Evolutionary conservation across 2,329 filamentous ascomycete genomes (phyloP).

Genomic region (Neonectria hederae): DNA sequence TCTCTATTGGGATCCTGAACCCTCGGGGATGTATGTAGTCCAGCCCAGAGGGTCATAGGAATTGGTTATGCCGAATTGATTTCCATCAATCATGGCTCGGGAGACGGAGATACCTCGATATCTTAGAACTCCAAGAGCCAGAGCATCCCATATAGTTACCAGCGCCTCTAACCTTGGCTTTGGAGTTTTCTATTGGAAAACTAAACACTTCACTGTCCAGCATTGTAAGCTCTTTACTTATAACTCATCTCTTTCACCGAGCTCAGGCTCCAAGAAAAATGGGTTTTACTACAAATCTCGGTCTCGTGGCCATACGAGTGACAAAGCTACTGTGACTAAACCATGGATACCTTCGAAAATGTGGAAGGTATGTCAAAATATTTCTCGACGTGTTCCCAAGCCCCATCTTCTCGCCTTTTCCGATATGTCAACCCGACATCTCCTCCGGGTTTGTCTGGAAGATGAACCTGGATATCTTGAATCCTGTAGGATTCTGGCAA

Average conservation of each 20-base stretch:
- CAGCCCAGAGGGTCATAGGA: background rate
- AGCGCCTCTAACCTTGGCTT: background rate
- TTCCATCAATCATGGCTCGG: background rate
- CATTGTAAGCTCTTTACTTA: background rate
- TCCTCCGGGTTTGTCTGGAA: background rate
- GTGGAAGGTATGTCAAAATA: background rate
- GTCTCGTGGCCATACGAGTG: conserved; percentile 17
- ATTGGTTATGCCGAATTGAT: background rate
- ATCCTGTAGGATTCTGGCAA: background rate
- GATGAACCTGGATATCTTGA: background rate
- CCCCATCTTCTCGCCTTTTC: background rate
- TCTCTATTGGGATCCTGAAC: background rate
- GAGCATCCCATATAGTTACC: background rate
- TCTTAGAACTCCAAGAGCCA: background rate
- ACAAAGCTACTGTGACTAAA: background rate
- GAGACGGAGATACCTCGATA: background rate
- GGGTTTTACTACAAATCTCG: background rate
- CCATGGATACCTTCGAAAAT: background rate
- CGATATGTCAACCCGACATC: background rate
- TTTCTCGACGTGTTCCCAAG: background rate
- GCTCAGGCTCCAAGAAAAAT: background rate
- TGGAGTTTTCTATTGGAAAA: background rate
- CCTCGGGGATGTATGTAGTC: background rate
- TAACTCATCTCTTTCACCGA: too few species aligned
- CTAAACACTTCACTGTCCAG: too few species aligned